Evolutionary conservation across 1,284 basidiomycete species (phyloP), one percentile per base, ranked within the genome.

Genomic region (Papiliotrema laurentii): DNA sequence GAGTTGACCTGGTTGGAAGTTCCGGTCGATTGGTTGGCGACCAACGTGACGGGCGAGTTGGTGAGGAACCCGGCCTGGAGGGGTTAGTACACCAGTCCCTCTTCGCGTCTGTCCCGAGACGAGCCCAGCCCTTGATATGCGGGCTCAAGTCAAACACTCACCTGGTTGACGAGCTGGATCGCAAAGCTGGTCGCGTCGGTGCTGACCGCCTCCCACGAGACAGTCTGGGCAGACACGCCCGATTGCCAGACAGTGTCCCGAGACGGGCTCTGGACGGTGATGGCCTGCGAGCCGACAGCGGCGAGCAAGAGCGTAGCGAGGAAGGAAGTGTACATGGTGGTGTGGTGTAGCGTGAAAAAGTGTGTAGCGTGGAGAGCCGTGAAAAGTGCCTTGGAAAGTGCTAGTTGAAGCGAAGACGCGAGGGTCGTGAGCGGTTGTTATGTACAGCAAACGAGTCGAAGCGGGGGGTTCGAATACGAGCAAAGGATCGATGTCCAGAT

Each of bases 151-250:
- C 39, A 16, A n/a, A 6, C 18, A 69, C 77, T 55, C 50, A 80
- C 86, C 67, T 77, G 69, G 73, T 88, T 86, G 59, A 77, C 77
- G 45, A 90, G 77, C 45, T 87, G 73, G 43, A 80, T 77, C 11
- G 83, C 81, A 71, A 90, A 89, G 73, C 80, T 86, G 45, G 52
- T 38, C 0, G 80, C 66, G 63, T 89, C 86, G 18, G 84, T 84
- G 51, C 52, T 52, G 53, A 87, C 86, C n/a, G 77, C 77, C 2
- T 72, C 51, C 86, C 87, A 89, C 18, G 70, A 51, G 54, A 87
- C 72, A 30, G 69, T 75, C 67, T 89, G 85, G 43, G 77, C 60
- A 19, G 82, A 82, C 16, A 66, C 63, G 2, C 56, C 55, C 59
- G 79, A 60, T 26, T 49, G 28, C 86, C 86, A 90, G 45, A 77